Base-by-base conservation (phyloP, 2,329 filamentous ascomycete genomes). In the Bipolaris bicolor region DNA sequence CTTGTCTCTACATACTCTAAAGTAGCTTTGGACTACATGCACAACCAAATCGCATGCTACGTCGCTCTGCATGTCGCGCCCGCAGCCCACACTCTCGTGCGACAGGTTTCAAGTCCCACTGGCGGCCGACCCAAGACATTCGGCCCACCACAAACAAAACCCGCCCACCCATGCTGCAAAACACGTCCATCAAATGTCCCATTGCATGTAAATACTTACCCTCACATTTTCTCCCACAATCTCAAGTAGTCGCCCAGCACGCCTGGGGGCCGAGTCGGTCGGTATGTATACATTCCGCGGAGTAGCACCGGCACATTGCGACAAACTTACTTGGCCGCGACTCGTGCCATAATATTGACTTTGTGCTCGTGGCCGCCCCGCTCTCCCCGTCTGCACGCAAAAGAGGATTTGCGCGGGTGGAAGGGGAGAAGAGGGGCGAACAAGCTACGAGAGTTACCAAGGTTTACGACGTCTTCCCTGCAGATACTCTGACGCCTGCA, bases 331-430 rank as follows among this genome's bases (percentile, higher is more conserved):
- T 18, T 41, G 46, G 26, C 49, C 55, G 48, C 62, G 60, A 63
- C 48, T 63, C 65, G 52, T 40, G 20, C 37, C 61, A 59, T 52
- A 65, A 24, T 7, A 24, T 57, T 60, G 48, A 36, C 24, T 57
- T 16, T 61, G 26, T 29, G 44, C 44, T 50, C 37, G 52, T 20
- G 40, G 49, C 31, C 62, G 52, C 48, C 26, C 52, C 61, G 65
- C 51, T 45, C 37, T 13, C 36, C 34, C 37, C 29, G 29, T 16
- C 47, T 48, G 57, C 55, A 61, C 58, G 39, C 22, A 41, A 64
- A 56, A 65, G 37, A 44, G 39, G 60, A 66, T 70, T 64, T 61
- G 65, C 63, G 51, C 66, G 65, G 65, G 58, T 61, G 60, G 57
- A 61, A 60, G 52, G 46, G 51, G 49, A 65, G 61, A 20, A 20